A percentile compares a stretch with the other conserved stretches of the same genome.
These are phyloP conservation scores for Corynespora cassiicola DNA, from an alignment of 2,329 filamentous ascomycete species.

Conservation along the genomic window DNA sequence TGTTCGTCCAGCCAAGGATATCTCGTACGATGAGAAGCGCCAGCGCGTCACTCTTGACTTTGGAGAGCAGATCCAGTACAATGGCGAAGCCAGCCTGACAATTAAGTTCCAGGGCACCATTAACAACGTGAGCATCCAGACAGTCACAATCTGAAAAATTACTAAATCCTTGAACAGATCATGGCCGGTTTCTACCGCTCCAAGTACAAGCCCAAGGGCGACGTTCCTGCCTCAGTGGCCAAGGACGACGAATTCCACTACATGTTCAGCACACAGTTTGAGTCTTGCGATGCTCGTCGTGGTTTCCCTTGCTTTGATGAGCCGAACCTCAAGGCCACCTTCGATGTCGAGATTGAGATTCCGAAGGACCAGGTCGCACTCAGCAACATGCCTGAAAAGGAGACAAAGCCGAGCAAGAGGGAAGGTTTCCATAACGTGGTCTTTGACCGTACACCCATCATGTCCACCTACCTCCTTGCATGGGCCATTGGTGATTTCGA, in stretches of 20 bases:
- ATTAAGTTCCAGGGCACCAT: constrained; percentile 82
- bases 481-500: constrained; percentile 98
- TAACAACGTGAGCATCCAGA: constrained; percentile 68
- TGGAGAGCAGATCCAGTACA: constrained; percentile 70
- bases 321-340: constrained; percentile 94
- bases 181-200: constrained; percentile 95
- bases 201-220: constrained; percentile 83
- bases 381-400: constrained; percentile 94
- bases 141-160: neutral
- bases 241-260: constrained; percentile 69
- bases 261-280: constrained; percentile 94
- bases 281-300: constrained; percentile 91
- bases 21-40: constrained; percentile 81
- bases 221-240: constrained; percentile 78
- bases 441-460: constrained; percentile 89
- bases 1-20: constrained; percentile 66
- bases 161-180: constrained; percentile 25
- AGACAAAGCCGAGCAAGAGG: constrained; percentile 74
- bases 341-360: constrained; percentile 91
- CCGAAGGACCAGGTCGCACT: constrained; percentile 87
- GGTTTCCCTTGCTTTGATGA: constrained; percentile 99
- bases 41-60: constrained; percentile 86
- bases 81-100: constrained; percentile 69
- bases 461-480: constrained; percentile 95
- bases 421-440: constrained; percentile 76